These are phyloP conservation scores for Neocallimastix lanati DNA, from an alignment of 192 early-diverging fungal species.

Conservation along the genomic window DNA sequence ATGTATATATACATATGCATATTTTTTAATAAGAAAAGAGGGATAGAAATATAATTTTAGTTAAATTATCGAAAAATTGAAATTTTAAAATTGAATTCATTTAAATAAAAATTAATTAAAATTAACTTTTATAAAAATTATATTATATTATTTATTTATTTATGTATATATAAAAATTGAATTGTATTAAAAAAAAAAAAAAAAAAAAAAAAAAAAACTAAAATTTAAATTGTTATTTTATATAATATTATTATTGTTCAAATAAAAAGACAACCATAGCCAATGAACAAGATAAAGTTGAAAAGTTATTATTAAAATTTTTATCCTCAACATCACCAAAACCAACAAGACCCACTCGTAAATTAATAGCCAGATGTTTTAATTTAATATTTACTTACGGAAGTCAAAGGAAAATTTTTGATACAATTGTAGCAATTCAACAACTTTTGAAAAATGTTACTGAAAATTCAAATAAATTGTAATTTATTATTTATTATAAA, in stretches of 20 bases:
- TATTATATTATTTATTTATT: too few relatives aligned
- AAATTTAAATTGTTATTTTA: not conserved
- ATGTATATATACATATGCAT: too few relatives aligned
- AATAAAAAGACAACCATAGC: conserved; percentile 36
- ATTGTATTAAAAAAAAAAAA: too few relatives aligned
- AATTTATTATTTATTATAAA: not conserved
- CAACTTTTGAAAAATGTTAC: conserved; percentile 28
- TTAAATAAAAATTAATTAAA: too few relatives aligned
- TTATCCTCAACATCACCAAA: conserved; percentile 40
- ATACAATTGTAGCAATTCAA: conserved; percentile 49
- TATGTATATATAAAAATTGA: too few relatives aligned
- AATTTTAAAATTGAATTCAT: too few relatives aligned
- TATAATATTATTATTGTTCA: too few relatives aligned
- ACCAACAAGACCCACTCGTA: conserved; percentile 45
- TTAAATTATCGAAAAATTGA: too few relatives aligned
- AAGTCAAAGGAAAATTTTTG: conserved; percentile 57
- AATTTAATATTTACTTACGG: conserved; percentile 50
- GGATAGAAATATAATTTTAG: too few relatives aligned
- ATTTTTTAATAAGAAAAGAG: too few relatives aligned
- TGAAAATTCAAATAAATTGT: conserved; percentile 50
- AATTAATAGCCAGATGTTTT: conserved; percentile 52
- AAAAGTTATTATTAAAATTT: conserved; percentile 50
- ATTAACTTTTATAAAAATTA: too few relatives aligned
- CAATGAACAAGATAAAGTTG: conserved; percentile 42
- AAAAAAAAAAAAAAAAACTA: not conserved